phyloP scores from a whole-genome alignment of 2,329 filamentous ascomycete genomes.

The Ophiostoma tasmaniense region DNA sequence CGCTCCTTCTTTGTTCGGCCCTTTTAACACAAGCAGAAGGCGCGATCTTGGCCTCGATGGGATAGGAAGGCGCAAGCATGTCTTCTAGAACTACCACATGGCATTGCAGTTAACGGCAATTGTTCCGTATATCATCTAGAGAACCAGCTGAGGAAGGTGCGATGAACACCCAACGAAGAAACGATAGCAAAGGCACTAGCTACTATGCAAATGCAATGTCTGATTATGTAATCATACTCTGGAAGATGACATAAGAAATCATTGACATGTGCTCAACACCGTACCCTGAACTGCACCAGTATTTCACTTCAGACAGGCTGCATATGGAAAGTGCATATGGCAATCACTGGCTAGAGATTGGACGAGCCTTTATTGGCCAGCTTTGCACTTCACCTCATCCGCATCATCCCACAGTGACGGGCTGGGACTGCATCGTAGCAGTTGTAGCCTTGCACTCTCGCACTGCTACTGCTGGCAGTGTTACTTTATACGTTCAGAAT shows the following conservation, averaged over 20 bases:
- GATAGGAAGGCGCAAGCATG: slow-evolving; percentile 9
- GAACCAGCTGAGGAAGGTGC: neutral
- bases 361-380: neutral
- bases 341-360: neutral
- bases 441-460: neutral
- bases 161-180: neutral
- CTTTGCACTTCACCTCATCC: neutral
- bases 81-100: neutral
- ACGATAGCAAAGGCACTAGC: too few species aligned
- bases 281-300: neutral
- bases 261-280: neutral
- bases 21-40: neutral
- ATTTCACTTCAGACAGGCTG: neutral
- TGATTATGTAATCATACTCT: neutral
- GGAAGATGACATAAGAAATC: neutral
- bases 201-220: neutral
- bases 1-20: neutral
- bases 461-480: too few species aligned
- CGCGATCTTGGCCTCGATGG: neutral
- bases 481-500: too few species aligned
- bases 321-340: neutral
- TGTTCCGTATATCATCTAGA: neutral
- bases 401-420: neutral
- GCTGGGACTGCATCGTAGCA: neutral
- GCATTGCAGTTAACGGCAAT: neutral